Evolutionary conservation across 2,329 filamentous ascomycete genomes (phyloP), one percentile per base, ranked within the genome.

Genomic region (Fusarium papillatum): DNA sequence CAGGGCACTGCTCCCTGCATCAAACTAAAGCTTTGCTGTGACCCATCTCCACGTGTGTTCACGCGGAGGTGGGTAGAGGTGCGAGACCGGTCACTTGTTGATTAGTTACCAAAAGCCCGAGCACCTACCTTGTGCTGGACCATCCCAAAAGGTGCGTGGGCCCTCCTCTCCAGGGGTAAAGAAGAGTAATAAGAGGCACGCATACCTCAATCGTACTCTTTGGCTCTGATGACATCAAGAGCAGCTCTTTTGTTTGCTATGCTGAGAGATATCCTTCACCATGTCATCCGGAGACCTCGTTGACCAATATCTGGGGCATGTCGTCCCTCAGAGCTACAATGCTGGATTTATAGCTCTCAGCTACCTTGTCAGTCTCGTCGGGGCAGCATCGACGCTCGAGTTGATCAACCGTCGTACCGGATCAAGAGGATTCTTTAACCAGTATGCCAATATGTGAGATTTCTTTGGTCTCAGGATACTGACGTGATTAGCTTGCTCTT

Each of bases 311-410:
- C 71, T 86, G 68, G 86, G 84, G 16, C 79, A 85, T 46, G 78
- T 88, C 22, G 86, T 89, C 24, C 86, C 87, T n/a, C 84, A 85
- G 43, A 83, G 83, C 59, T 91, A 88, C 82, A 85, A 87, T 70
- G 83, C 88, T 4, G 90, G 91, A 50, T 93, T 94, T 77, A 88
- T 96, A 16, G 88, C 92, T 29, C 87, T 95, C 76, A 96, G 95
- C 80, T 91, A 94, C 72, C 87, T 94, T 76, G 94, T 95, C 78
- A 96, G 94, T 79, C 87, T 94, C 41, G 89, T 95, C 75, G 95
- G 95, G 73, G 93, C 94, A 55, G 88, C 91, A 60, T 95, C 95
- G 5, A 95, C 95, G 0, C 87, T 97, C 43, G 95, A 98, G 82
- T 86, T 98, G 69, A 91, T 98, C 62, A 94, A 97, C 81, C 88